These are phyloP conservation scores for Podospora fimiseda DNA, from an alignment of 495 filamentous ascomycete genomes.

Conservation along the genomic window DNA sequence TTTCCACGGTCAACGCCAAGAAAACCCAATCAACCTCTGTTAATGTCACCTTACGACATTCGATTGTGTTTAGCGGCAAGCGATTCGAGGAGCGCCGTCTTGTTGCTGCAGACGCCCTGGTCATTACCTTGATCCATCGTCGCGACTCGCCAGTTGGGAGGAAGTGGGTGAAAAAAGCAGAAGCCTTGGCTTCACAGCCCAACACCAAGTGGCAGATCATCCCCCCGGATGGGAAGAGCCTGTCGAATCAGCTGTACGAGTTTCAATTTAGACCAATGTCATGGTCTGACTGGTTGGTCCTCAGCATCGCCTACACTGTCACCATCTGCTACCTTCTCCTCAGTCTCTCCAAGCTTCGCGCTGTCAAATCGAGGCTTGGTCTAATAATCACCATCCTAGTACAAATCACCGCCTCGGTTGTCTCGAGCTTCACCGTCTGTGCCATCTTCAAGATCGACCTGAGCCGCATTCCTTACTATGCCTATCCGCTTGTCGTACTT, in stretches of 20 bases:
- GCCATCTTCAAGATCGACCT: constrained; percentile 56
- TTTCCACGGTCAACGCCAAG: constrained; percentile 57
- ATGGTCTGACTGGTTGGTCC: constrained; percentile 48
- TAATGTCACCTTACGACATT: constrained; percentile 64
- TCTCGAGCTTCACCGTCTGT: constrained; percentile 59
- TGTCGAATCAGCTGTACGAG: constrained; percentile 56
- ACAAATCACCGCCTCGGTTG: constrained; percentile 62
- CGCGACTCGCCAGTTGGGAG: constrained; percentile 50
- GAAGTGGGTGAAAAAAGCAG: constrained; percentile 51
- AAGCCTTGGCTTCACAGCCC: constrained; percentile 38
- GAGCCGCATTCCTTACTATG: constrained; percentile 52
- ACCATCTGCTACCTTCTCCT: constrained; percentile 52
- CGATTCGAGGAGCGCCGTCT: constrained; percentile 55
- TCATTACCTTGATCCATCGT: constrained; percentile 63
- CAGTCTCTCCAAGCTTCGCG: constrained; percentile 54
- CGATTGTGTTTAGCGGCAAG: constrained; percentile 70
- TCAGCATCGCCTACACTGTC: constrained; percentile 54
- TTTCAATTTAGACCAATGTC: constrained; percentile 66
- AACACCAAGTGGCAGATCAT: constrained; percentile 53
- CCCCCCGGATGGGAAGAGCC: constrained; percentile 46
- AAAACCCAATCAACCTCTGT: constrained; percentile 49
- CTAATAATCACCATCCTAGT: constrained; percentile 57
- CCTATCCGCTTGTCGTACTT: constrained; percentile 65
- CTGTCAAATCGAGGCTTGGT: constrained; percentile 61
- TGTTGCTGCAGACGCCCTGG: constrained; percentile 62